A percentile compares a stretch with the other conserved stretches of the same genome.
phyloP scores from a whole-genome alignment of 371 early-diverging fungal genomes.

The Mortierella sp. region DNA sequence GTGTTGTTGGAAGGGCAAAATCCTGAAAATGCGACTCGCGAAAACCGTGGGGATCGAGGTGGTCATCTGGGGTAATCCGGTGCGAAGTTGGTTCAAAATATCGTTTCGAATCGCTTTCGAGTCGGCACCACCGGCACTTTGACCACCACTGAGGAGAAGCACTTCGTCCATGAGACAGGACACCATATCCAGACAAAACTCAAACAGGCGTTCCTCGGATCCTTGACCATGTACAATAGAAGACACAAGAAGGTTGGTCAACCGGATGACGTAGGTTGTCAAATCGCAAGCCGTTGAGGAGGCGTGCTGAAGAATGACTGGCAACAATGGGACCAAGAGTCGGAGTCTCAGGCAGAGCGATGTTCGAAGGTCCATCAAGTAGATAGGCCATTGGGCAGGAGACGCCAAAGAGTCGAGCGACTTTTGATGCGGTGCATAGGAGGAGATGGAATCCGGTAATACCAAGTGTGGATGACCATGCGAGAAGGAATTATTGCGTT shows the following conservation, averaged over 20 bases:
- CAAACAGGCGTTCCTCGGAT: constrained; percentile 69
- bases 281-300: constrained; percentile 61
- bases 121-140: constrained; percentile 26
- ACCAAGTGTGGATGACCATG: constrained; percentile 6
- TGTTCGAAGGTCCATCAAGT: constrained; percentile 41
- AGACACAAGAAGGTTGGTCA: constrained; percentile 55
- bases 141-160: constrained; percentile 28
- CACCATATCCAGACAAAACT: constrained; percentile 68
- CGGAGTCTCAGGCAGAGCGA: constrained; percentile 58
- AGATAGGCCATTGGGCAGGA: neutral
- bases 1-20: constrained; percentile 67
- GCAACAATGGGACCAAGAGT: constrained; percentile 63
- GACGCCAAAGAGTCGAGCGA: neutral
- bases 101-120: constrained; percentile 41
- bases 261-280: constrained; percentile 38
- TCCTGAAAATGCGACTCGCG: constrained; percentile 65
- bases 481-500: constrained; percentile 1
- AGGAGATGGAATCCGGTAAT: neutral
- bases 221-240: constrained; percentile 71
- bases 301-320: constrained; percentile 68
- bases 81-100: constrained; percentile 40
- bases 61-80: constrained; percentile 51
- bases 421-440: constrained; percentile 10
- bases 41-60: constrained; percentile 64
- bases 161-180: constrained; percentile 65